phyloP scores from a whole-genome alignment of 2,329 filamentous ascomycete species.

The Aurifilum marmelostoma region DNA sequence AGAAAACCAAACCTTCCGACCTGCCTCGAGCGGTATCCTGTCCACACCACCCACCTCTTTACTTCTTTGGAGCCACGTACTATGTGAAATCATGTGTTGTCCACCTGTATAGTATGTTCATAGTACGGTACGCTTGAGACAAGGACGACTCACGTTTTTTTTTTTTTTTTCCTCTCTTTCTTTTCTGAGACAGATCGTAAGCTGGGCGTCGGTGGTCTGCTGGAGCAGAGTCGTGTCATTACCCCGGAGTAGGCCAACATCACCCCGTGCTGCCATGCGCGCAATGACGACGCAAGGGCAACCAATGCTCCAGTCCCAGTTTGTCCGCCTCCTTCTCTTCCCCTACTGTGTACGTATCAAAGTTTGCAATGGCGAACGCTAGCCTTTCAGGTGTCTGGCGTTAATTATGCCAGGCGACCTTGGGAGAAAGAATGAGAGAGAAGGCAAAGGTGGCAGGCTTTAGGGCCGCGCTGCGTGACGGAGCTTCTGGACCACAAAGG shows the following conservation, averaged over 20 bases:
- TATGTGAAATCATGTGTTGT: too few relatives aligned
- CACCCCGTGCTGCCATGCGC: not conserved
- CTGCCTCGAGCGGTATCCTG: not conserved
- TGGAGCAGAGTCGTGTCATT: not conserved
- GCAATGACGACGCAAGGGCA: not conserved
- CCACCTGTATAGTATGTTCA: not conserved
- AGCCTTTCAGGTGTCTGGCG: not conserved
- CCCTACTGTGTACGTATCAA: not conserved
- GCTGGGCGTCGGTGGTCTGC: not conserved
- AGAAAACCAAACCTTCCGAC: not conserved
- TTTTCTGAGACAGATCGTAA: not conserved
- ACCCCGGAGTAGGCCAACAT: too few relatives aligned
- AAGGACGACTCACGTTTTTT: not conserved
- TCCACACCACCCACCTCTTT: not conserved
- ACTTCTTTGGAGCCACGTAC: not conserved
- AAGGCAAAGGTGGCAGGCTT: not conserved
- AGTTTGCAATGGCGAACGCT: not conserved
- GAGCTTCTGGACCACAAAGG: not conserved
- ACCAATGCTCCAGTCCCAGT: not conserved
- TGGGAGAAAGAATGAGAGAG: not conserved
- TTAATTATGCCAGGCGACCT: not conserved
- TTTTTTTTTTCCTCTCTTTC: too few relatives aligned
- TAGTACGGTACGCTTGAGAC: not conserved
- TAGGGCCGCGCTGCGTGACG: not conserved
- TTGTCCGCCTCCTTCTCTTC: not conserved